These are phyloP conservation scores for Salix caprea DNA, from an alignment of 345 rosid genomes.

Conservation along the genomic window DNA sequence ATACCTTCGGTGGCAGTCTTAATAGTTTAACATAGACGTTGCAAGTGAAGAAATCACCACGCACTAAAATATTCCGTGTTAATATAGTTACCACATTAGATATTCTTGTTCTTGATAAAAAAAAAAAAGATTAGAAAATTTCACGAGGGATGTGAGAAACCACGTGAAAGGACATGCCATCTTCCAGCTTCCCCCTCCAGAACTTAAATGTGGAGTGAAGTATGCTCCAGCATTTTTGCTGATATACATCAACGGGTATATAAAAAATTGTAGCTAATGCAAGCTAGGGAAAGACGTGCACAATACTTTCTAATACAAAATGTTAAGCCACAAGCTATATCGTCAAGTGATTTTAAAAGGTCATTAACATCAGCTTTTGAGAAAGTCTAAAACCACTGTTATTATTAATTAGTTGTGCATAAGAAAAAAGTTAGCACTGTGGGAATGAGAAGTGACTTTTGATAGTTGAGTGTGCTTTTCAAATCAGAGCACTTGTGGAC, in stretches of 20 bases:
- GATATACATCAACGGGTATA: neutral
- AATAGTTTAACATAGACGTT: neutral
- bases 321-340: neutral
- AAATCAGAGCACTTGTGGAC: slow-evolving; percentile 8
- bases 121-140: neutral
- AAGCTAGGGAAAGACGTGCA: neutral
- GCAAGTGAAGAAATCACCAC: neutral
- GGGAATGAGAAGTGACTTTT: neutral
- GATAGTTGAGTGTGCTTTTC: slow-evolving; percentile 28
- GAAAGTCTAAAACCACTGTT: neutral
- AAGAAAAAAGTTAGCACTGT: neutral
- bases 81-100: neutral
- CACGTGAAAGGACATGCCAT: neutral
- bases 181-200: neutral
- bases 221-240: neutral
- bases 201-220: neutral
- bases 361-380: neutral
- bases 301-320: neutral
- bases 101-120: neutral
- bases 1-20: neutral
- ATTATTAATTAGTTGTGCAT: neutral
- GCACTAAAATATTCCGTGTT: neutral
- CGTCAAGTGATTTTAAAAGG: neutral
- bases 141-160: neutral
- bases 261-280: neutral